Base-by-base conservation (phyloP, 2,329 filamentous ascomycete species). In the Rhexocercosporidium sp. region DNA sequence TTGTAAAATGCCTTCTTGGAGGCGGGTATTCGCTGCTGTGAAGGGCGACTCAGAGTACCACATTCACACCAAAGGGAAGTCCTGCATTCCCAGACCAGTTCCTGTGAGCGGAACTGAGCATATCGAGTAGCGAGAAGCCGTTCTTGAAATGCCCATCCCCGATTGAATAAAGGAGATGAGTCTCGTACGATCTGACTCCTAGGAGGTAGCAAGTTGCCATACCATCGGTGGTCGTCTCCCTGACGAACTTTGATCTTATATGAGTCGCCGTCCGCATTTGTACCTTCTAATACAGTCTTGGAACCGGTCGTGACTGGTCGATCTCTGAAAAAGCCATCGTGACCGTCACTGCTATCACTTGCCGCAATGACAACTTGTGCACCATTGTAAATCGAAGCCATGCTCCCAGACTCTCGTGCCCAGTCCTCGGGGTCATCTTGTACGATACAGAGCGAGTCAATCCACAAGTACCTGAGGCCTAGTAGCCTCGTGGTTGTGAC, bases 141-240 rank as follows among this genome's bases (percentile, higher is more conserved):
- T 44, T 65, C 63, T 53, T 60, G 63, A 44, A 53, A 65, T 25
- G 63, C 54, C 63, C 63, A 65, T 25, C 27, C 54, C 27, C 46
- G 63, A 22, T 14, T 65, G 22, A 31, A 59, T 27, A 60, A 39
- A 14, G 41, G 53, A 27, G 56, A 59, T 1, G 54, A 34, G 39
- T 53, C 34, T 3, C 53, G 44, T 39, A 20, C 11, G 20, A 31
- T 25, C 16, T 46, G 44, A 22, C 44, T 47, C 8, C 44, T n/a
- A 47, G 44, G 44, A 9, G 44, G 44, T 25, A 47, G 44, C 12
- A 47, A 11, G n/a, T 20, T 47, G 1, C 44, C 44, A 47, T 47
- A 47, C 44, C 44, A 22, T 47, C n/a, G 44, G 20, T 47, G 41
- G 7, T 44, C 41, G 41, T 44, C 41, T 44, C 41, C 41, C 14